Evolutionary conservation across 345 rosid species (phyloP).

Genomic region (Ceriops tagal): DNA sequence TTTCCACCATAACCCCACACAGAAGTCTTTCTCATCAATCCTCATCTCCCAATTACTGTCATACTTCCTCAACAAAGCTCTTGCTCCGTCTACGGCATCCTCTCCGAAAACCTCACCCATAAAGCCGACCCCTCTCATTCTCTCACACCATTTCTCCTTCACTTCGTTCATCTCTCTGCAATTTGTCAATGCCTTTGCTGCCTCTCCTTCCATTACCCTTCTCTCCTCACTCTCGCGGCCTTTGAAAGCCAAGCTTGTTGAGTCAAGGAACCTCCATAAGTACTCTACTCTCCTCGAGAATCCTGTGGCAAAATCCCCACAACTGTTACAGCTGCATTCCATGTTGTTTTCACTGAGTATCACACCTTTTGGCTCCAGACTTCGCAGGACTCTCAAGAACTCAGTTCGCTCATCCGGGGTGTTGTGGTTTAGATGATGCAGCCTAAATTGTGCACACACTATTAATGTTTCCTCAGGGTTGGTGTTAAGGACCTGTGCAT

Average conservation of each 20-base stretch:
- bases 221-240: constrained; percentile 72
- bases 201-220: constrained; percentile 83
- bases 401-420: constrained; percentile 49
- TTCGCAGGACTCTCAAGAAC: constrained; percentile 39
- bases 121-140: constrained; percentile 65
- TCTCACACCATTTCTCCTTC: constrained; percentile 72
- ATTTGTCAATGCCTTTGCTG: constrained; percentile 59
- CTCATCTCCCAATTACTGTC: constrained; percentile 77
- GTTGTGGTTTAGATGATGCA: constrained; percentile 58
- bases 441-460: constrained; percentile 70
- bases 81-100: constrained; percentile 62
- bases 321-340: constrained; percentile 51
- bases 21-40: constrained; percentile 55
- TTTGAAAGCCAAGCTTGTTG: constrained; percentile 75
- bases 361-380: constrained; percentile 57
- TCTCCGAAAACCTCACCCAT: constrained; percentile 46
- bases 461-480: constrained; percentile 55
- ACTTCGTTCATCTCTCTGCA: constrained; percentile 59
- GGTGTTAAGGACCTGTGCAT: constrained; percentile 36
- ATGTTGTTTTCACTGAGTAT: constrained; percentile 63
- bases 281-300: constrained; percentile 63
- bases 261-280: constrained; percentile 81
- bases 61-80: constrained; percentile 74
- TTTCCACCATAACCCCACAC: constrained; percentile 73
- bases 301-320: constrained; percentile 58